Conservation (phyloP, 768 basidiomycete genomes). For the Trametes gibbosa region DNA sequence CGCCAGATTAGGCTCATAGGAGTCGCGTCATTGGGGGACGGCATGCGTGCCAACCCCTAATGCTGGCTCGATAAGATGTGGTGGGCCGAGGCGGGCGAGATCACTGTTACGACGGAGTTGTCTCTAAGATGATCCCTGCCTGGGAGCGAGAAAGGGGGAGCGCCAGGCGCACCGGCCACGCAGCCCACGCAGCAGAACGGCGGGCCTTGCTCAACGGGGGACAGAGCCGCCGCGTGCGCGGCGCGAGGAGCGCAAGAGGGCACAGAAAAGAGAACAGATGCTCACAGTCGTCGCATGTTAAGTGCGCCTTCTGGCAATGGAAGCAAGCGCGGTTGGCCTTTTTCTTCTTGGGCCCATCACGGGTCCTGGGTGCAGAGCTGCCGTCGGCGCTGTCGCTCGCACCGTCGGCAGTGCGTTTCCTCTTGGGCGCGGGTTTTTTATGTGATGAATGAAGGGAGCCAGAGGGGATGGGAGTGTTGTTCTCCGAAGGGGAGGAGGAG, state of each 20-base stretch:
- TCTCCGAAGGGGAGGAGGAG: slow-evolving; percentile 25
- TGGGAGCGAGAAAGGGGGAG: background rate
- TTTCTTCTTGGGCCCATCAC: slow-evolving; percentile 88
- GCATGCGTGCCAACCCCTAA: background rate
- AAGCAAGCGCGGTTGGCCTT: slow-evolving; percentile 93
- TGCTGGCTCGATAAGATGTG: background rate
- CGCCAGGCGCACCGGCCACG: no score
- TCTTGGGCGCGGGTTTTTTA: slow-evolving; percentile 50
- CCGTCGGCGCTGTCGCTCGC: slow-evolving; percentile 54
- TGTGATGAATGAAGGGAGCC: slow-evolving; percentile 23
- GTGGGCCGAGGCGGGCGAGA: background rate
- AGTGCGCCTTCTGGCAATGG: slow-evolving; percentile 94
- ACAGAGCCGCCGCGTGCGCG: background rate
- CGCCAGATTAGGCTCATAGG: background rate
- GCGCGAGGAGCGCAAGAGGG: slow-evolving; percentile 1
- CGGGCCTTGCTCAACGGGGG: background rate
- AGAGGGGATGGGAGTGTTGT: slow-evolving; percentile 24
- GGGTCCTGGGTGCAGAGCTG: slow-evolving; percentile 45
- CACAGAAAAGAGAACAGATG: slow-evolving; percentile 20
- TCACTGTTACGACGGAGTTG: no score
- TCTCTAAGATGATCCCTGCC: background rate
- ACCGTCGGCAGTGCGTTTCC: slow-evolving; percentile 60
- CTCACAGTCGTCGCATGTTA: slow-evolving; percentile 98
- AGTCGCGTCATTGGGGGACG: background rate
- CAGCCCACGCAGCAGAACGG: background rate